Conservation (phyloP, 2,329 filamentous ascomycete genomes). For the Bipolaris victoriae region DNA sequence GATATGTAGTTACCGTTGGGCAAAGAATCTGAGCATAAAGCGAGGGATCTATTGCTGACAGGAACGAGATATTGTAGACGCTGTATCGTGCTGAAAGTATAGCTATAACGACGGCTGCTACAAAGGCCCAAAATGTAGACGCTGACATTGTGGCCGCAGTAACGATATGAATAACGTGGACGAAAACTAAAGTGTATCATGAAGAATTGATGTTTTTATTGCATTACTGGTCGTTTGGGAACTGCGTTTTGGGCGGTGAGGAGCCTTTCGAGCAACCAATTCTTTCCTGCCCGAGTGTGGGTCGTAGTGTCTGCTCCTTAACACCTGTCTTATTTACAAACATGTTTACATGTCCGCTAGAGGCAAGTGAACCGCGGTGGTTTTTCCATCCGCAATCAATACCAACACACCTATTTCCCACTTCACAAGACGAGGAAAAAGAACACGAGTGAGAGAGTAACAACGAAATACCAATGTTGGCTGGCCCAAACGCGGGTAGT, state of each 20-base stretch:
- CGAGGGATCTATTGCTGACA: neutral
- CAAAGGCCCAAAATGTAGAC: neutral
- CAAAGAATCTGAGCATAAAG: slow-evolving; percentile 10
- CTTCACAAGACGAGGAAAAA: neutral
- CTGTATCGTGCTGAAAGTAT: slow-evolving; percentile 8
- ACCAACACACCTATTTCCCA: neutral
- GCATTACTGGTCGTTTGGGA: slow-evolving; percentile 6
- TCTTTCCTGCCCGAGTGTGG: slow-evolving; percentile 11
- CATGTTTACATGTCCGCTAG: neutral
- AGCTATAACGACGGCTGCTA: slow-evolving; percentile 6
- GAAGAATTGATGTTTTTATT: neutral
- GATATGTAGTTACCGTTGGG: slow-evolving; percentile 9
- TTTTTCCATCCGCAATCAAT: neutral
- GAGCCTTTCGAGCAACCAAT: slow-evolving; percentile 1
- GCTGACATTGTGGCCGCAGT: slow-evolving; percentile 1
- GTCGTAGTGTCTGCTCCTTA: neutral
- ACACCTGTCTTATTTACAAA: neutral
- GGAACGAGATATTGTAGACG: neutral
- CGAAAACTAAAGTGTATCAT: neutral
- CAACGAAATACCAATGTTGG: no score
- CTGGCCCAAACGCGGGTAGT: neutral
- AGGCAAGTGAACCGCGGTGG: neutral
- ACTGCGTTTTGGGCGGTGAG: slow-evolving; percentile 8
- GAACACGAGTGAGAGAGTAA: neutral
- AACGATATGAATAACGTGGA: neutral